Base-by-base conservation (phyloP, 306 rosid genomes). In the Gillenia trifoliata region DNA sequence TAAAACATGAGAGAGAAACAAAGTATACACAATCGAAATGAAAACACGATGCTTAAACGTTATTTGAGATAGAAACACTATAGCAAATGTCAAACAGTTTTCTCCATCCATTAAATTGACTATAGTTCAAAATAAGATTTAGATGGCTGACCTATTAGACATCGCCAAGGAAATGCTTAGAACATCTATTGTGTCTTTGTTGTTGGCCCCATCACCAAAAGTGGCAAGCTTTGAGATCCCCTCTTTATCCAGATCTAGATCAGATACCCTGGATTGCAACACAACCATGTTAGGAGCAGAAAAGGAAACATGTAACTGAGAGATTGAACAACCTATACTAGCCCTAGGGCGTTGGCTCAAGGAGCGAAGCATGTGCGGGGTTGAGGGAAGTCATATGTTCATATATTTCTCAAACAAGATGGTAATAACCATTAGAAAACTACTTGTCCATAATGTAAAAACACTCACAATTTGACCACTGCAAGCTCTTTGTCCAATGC, bases 401-500 rank as follows among this genome's bases (percentile, higher is more conserved):
- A 66, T 25, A 66, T 20, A 15, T 10, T 55, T 55, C 61, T 23
- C 4, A 55, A 55, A 22, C 61, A 55, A 55, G 23, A 9, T 55
- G n/a, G 61, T 22, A 55, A 55, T 55, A 55, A 23, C 29, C 29
- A 55, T 55, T 22, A 8, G 12, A 23, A 55, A 55, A 55, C 30
- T 4, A 55, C 61, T 55, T 22, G 61, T 3, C 60, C 19, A 20
- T 6, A 50, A 41, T 56, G 75, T 67, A 78, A 80, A 66, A 73
- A 20, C 74, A 88, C 96, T 77, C 84, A 94, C 97, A 90, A 83
- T 81, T 94, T 91, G 36, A 90, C 79, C 67, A 97, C 86, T 4
- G 95, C 98, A 76, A 94, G 90, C 73, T 94, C 97, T 77, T 91
- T 91, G 56, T 94, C 96, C 79, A 94, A 83, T 57, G 91, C 89